Evolutionary conservation across 2,329 filamentous ascomycete species (phyloP).

Genomic region (Talaromyces sp.): DNA sequence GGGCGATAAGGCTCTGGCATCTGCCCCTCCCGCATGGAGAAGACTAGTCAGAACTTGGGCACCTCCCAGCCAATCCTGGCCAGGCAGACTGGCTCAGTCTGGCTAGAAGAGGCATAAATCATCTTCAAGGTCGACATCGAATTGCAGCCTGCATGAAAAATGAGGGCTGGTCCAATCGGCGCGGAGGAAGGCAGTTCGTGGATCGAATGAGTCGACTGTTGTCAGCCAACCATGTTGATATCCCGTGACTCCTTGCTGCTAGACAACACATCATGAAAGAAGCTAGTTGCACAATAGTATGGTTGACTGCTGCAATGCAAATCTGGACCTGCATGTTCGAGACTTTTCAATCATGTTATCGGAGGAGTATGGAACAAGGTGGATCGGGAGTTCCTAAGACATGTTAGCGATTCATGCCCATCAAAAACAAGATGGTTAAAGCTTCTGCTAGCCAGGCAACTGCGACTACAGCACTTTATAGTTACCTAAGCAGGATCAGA

Average conservation of each 20-base stretch:
- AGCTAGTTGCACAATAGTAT: neutral
- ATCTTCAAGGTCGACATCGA: neutral
- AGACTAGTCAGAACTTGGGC: slow-evolving; percentile 12
- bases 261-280: slow-evolving; percentile 1
- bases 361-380: neutral
- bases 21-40: slow-evolving; percentile 13
- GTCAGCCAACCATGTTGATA: slow-evolving; percentile 20
- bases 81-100: neutral
- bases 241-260: slow-evolving; percentile 18
- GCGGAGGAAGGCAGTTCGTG: neutral
- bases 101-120: slow-evolving; percentile 5
- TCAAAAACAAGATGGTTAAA: neutral
- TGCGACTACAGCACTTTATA: neutral
- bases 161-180: slow-evolving; percentile 24
- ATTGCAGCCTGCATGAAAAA: slow-evolving; percentile 8
- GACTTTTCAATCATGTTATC: too few species aligned
- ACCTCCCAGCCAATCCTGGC: slow-evolving; percentile 5
- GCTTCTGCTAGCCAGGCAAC: neutral
- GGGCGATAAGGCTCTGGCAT: slow-evolving; percentile 8
- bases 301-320: slow-evolving; percentile 5
- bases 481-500: neutral
- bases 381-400: neutral
- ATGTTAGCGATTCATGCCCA: too few species aligned
- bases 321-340: slow-evolving; percentile 18
- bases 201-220: slow-evolving; percentile 4